Percentiles rank a stretch among this genome's conserved stretches.
These are phyloP conservation scores for Teratosphaeria gauchensis DNA, from an alignment of 2,329 filamentous ascomycete genomes.

Conservation along the genomic window DNA sequence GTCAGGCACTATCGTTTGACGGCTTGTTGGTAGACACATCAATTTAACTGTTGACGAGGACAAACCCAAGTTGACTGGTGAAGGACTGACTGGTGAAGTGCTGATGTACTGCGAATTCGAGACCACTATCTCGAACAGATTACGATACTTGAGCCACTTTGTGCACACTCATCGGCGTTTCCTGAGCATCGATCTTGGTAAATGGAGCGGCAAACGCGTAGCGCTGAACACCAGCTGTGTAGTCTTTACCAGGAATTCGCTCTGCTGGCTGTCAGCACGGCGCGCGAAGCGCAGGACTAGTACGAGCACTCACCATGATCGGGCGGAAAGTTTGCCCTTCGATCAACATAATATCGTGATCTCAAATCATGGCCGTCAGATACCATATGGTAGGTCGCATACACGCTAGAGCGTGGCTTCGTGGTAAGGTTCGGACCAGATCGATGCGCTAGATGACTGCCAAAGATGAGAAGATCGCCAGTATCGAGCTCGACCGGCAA, in stretches of 20 bases:
- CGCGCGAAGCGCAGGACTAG: not conserved
- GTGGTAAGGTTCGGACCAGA: constrained; percentile 27
- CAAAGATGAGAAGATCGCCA: constrained; percentile 32
- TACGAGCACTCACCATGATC: not conserved
- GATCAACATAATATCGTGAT: not conserved
- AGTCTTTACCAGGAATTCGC: not conserved
- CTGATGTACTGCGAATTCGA: no score
- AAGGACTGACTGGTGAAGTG: no score
- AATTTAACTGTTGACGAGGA: no score
- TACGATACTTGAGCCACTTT: not conserved
- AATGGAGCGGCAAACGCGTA: not conserved
- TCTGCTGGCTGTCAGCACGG: not conserved
- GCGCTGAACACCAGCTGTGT: not conserved
- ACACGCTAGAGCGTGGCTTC: not conserved
- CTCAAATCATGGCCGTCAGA: not conserved
- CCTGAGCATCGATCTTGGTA: not conserved
- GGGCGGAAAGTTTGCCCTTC: not conserved
- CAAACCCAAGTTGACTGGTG: no score
- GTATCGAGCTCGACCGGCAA: constrained; percentile 25
- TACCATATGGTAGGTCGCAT: not conserved
- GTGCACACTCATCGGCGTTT: not conserved
- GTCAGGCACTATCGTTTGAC: no score
- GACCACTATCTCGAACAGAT: not conserved
- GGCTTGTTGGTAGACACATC: no score
- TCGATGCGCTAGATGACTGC: constrained; percentile 32